phyloP scores from a whole-genome alignment of 306 rosid genomes.

The Biancaea sappan region DNA sequence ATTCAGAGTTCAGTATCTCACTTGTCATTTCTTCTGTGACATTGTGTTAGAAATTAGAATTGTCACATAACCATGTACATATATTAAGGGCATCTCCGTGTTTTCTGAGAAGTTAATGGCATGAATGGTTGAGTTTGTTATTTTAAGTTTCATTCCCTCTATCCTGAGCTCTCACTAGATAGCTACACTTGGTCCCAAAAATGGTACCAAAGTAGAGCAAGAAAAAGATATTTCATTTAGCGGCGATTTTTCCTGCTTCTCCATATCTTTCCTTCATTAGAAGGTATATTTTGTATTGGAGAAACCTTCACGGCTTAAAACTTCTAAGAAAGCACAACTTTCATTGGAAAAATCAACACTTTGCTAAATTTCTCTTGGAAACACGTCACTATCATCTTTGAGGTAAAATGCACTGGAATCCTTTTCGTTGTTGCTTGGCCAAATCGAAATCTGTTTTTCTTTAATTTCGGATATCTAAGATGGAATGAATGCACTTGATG shows the following conservation, averaged over 20 bases:
- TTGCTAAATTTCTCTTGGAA: not conserved
- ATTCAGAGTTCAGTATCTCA: constrained; percentile 20
- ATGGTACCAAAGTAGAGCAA: not conserved
- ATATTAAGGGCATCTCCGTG: not conserved
- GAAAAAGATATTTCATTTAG: not conserved
- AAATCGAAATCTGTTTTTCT: no score
- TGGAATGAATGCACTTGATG: no score
- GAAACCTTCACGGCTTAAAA: not conserved
- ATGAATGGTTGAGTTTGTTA: not conserved
- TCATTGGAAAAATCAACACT: not conserved
- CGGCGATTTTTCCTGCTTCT: not conserved
- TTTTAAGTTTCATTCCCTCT: not conserved
- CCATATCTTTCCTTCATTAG: not conserved
- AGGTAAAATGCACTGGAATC: not conserved
- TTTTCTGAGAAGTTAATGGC: not conserved
- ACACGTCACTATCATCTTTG: not conserved
- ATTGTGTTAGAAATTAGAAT: constrained; percentile 2
- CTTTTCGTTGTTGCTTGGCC: no score
- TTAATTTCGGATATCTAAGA: no score
- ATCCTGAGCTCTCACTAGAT: not conserved
- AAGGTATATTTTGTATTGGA: not conserved
- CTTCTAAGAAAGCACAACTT: constrained; percentile 3
- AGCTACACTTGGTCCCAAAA: not conserved
- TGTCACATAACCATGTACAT: not conserved
- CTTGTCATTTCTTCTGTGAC: not conserved